Evolutionary conservation across 768 basidiomycete species (phyloP).

Genomic region (Astraeus odoratus): DNA sequence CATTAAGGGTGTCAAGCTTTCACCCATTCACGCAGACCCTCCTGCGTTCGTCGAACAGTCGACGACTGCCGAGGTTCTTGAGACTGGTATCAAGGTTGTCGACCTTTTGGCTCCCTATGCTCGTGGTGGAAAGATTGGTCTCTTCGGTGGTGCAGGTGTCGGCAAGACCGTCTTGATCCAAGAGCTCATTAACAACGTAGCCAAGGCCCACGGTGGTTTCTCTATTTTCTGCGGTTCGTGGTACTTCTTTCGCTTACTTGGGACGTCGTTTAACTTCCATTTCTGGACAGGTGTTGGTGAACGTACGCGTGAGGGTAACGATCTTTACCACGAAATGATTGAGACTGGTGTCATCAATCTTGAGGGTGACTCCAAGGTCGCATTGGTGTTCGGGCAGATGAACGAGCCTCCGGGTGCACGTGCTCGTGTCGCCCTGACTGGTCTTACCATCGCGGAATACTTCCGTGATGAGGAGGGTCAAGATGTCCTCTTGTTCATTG

Average conservation of each 20-base stretch:
- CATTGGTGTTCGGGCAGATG: slow-evolving; percentile 99
- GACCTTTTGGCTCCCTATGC: slow-evolving; percentile 99
- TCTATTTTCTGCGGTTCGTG: slow-evolving; percentile 92
- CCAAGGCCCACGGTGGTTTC: slow-evolving; percentile 99
- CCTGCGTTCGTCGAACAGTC: slow-evolving; percentile 98
- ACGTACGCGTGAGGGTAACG: slow-evolving; percentile 99
- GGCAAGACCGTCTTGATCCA: slow-evolving; percentile 99
- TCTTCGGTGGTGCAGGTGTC: slow-evolving; percentile 99
- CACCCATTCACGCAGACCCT: slow-evolving; percentile 95
- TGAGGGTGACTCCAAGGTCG: slow-evolving; percentile 99
- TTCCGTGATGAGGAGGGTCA: slow-evolving; percentile 99
- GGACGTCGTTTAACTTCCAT: slow-evolving; percentile 5
- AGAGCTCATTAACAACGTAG: slow-evolving; percentile 99
- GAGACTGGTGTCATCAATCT: slow-evolving; percentile 99
- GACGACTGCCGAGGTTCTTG: slow-evolving; percentile 96
- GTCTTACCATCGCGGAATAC: slow-evolving; percentile 99
- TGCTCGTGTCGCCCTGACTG: slow-evolving; percentile 99
- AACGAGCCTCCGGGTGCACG: slow-evolving; percentile 99
- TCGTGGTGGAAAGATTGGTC: slow-evolving; percentile 99
- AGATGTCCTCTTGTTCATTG: slow-evolving; percentile 99
- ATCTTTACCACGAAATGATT: slow-evolving; percentile 99
- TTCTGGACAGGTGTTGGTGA: slow-evolving; percentile 83
- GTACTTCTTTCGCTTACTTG: not conserved
- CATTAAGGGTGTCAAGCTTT: slow-evolving; percentile 90
- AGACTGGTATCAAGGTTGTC: slow-evolving; percentile 99